Evolutionary conservation across 768 basidiomycete genomes (phyloP).

Genomic region (Termitomyces sp.): DNA sequence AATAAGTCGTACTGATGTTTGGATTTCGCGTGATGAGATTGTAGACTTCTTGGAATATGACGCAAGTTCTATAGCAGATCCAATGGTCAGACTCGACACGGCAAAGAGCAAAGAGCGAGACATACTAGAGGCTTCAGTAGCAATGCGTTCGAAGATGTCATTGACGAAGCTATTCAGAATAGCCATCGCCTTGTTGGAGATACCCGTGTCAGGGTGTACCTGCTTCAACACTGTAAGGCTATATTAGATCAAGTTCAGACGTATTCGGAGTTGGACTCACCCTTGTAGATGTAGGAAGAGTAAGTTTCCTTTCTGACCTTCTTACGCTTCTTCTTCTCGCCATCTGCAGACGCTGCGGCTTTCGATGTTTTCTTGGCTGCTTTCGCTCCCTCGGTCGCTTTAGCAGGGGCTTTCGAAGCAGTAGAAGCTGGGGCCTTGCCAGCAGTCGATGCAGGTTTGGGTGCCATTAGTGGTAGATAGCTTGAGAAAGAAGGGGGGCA

Average conservation of each 20-base stretch:
- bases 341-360: slow-evolving; percentile 57
- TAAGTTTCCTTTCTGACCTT: slow-evolving; percentile 89
- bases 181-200: slow-evolving; percentile 98
- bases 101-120: slow-evolving; percentile 7
- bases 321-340: slow-evolving; percentile 83
- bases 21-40: slow-evolving; percentile 97
- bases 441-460: slow-evolving; percentile 79
- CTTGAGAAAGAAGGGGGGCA: slow-evolving; percentile 1
- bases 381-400: slow-evolving; percentile 55
- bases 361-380: slow-evolving; percentile 79
- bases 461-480: slow-evolving; percentile 40
- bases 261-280: slow-evolving; percentile 25
- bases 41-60: slow-evolving; percentile 98
- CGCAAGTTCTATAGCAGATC: slow-evolving; percentile 70
- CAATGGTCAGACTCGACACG: neutral
- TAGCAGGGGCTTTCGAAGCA: slow-evolving; percentile 72
- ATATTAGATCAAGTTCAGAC: neutral
- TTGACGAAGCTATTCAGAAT: slow-evolving; percentile 96
- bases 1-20: slow-evolving; percentile 94
- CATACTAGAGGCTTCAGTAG: slow-evolving; percentile 84
- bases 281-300: slow-evolving; percentile 90
- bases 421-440: slow-evolving; percentile 74
- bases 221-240: slow-evolving; percentile 77
- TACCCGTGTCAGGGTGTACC: slow-evolving; percentile 98
- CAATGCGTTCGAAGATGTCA: slow-evolving; percentile 93